These are phyloP conservation scores for Globisporangium polare DNA, from an alignment of 352 stramenopile species.

Conservation along the genomic window DNA sequence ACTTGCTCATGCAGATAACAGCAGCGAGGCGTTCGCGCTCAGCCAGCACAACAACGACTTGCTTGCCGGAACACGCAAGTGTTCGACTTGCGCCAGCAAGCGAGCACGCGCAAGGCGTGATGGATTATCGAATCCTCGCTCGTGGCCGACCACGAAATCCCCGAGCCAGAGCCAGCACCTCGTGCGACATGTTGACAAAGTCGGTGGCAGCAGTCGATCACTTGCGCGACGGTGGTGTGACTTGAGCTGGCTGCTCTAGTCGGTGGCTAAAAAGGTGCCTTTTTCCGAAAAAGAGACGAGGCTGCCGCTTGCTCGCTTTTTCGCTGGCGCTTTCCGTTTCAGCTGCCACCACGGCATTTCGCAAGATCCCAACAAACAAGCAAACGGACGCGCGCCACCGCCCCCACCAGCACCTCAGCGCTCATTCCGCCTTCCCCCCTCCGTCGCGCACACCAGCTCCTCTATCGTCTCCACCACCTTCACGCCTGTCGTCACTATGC, in stretches of 20 bases:
- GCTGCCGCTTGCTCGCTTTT: not conserved
- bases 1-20: not conserved
- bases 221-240: not conserved
- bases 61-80: not conserved
- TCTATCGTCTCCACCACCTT: not conserved
- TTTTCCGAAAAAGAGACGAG: conserved; percentile 4
- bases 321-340: conserved; percentile 1
- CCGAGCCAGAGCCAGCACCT: no score
- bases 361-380: conserved; percentile 2
- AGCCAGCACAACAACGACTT: not conserved
- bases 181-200: not conserved
- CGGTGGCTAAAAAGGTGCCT: not conserved
- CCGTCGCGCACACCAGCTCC: not conserved
- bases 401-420: not conserved
- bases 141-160: no score
- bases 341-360: not conserved
- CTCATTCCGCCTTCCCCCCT: not conserved
- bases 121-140: no score
- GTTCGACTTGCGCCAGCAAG: no score
- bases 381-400: not conserved
- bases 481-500: not conserved
- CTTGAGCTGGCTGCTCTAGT: not conserved
- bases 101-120: not conserved
- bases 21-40: not conserved
- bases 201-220: not conserved